Percentiles rank a stretch among this genome's conserved stretches.
Evolutionary conservation across 495 filamentous ascomycete genomes (phyloP).

Genomic region (Lepidopterella palustris): DNA sequence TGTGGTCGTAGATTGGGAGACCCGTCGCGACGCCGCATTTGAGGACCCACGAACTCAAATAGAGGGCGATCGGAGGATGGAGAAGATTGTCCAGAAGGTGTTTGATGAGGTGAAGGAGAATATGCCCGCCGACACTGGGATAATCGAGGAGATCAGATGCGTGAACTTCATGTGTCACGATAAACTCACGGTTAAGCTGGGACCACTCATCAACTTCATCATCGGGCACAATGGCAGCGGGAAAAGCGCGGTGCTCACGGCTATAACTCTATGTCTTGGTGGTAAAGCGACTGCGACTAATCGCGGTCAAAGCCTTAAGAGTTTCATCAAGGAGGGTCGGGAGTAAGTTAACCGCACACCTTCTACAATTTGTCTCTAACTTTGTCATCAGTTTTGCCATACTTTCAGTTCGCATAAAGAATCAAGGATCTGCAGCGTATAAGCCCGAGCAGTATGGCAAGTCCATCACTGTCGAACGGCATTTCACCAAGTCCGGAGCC

Average conservation of each 20-base stretch:
- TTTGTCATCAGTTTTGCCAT: constrained; percentile 38
- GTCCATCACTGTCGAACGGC: constrained; percentile 81
- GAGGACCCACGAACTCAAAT: constrained; percentile 50
- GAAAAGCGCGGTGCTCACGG: constrained; percentile 97
- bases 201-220: constrained; percentile 94
- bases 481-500: constrained; percentile 69
- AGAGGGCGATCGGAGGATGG: constrained; percentile 58
- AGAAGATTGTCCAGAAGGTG: constrained; percentile 61
- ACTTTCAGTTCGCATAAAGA: constrained; percentile 80
- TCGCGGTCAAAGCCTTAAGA: constrained; percentile 83
- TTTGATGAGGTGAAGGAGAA: constrained; percentile 55
- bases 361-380: constrained; percentile 35
- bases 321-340: constrained; percentile 83
- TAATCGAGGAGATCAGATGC: constrained; percentile 76
- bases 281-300: constrained; percentile 95
- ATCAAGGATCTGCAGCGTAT: constrained; percentile 75
- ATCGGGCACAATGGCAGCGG: constrained; percentile 96
- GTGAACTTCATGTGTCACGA: constrained; percentile 94
- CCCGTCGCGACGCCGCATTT: constrained; percentile 44
- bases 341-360: constrained; percentile 46
- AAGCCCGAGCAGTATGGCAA: constrained; percentile 76
- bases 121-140: constrained; percentile 69
- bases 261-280: constrained; percentile 86
- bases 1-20: neutral
- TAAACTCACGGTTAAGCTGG: constrained; percentile 70